Base-by-base conservation (phyloP, 306 rosid genomes). In the Calophaca sinica region DNA sequence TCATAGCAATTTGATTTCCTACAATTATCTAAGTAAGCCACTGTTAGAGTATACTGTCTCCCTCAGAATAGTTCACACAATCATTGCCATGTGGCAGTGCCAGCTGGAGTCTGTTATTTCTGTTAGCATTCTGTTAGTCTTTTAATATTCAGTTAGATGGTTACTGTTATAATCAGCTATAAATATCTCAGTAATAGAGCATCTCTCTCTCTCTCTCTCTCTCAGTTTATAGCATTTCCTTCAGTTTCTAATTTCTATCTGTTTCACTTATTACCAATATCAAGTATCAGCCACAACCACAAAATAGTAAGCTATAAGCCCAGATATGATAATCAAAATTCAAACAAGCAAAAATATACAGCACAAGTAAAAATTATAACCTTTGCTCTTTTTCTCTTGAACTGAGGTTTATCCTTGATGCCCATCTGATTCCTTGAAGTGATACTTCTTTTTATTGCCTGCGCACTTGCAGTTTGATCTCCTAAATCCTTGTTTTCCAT, bases 331-430 rank as follows among this genome's bases (percentile, higher is more conserved):
- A 66, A 65, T 11, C 26, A 52, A 44, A 65, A 50, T 12, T 58
- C 1, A 28, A 70, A 26, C 38, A 10, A 72, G 60, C 31, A 49
- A 55, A 71, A 8, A 61, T n/a, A 46, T 62, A 68, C 32, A 15
- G 51, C 8, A 66, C 6, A 33, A 68, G 26, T 4, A 29, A 62
- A 59, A 51, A 77, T 3, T 3, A 77, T 63, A 6, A 86, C 97
- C 97, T 93, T 93, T 42, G 96, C 88, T 77, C 35, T 91, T 84
- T 87, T 93, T 80, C 93, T 88, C 87, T 93, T 91, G 79, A 89
- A 91, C 73, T 84, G 90, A 74, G 83, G 86, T 83, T 71, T 87
- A 74, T 91, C 94, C 82, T 81, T 89, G 78, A 77, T 58, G n/a
- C 54, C 88, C 63, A 52, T 15, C 64, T n/a, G 75, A 35, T 81